phyloP scores from a whole-genome alignment of 73 alveolate genomes.

The Tetrahymena elliotti region DNA sequence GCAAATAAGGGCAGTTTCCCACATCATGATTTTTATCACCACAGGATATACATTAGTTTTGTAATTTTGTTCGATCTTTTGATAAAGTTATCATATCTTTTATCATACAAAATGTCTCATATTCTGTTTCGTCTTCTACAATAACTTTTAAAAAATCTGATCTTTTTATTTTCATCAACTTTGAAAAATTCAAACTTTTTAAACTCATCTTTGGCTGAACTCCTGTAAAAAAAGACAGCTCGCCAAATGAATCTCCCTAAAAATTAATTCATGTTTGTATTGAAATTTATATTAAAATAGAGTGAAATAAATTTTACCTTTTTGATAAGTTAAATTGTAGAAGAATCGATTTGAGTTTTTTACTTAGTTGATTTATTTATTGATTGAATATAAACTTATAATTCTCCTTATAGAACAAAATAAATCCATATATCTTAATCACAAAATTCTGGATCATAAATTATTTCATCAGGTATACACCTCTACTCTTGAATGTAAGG shows the following conservation, averaged over 20 bases:
- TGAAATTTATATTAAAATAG: background rate
- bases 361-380: background rate
- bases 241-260: background rate
- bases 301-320: background rate
- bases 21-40: background rate
- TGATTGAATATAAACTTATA: background rate
- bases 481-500: background rate
- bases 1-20: background rate
- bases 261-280: background rate
- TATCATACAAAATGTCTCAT: background rate
- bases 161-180: background rate
- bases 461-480: background rate
- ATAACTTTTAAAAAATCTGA: background rate
- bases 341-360: background rate
- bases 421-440: background rate
- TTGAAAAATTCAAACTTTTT: background rate
- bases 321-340: background rate
- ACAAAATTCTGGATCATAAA: background rate
- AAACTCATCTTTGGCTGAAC: background rate
- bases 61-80: background rate
- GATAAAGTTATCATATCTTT: background rate
- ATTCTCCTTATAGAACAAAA: background rate
- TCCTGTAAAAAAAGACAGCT: background rate
- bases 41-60: background rate
- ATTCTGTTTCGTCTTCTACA: background rate